phyloP scores from a whole-genome alignment of 306 rosid species.

The Dryas alaskensis region DNA sequence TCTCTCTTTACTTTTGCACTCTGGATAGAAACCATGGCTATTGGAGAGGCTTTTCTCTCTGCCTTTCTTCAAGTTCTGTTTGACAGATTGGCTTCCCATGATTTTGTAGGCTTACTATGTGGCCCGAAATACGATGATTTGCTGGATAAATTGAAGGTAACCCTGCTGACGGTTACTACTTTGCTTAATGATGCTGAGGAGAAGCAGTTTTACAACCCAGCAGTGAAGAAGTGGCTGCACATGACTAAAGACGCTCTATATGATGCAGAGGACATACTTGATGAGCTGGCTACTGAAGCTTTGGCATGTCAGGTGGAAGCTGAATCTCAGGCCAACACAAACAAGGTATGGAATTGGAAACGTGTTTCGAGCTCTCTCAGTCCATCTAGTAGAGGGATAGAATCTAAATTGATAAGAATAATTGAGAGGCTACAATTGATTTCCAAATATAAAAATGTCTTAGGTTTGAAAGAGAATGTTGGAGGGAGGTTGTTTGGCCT shows the following conservation, averaged over 20 bases:
- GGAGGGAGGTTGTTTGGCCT: slow-evolving; percentile 23
- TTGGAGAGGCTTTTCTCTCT: slow-evolving; percentile 37
- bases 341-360: slow-evolving; percentile 40
- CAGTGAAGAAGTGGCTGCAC: slow-evolving; percentile 36
- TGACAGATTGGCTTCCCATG: slow-evolving; percentile 37
- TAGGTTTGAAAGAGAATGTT: slow-evolving; percentile 38
- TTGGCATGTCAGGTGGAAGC: slow-evolving; percentile 20
- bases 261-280: slow-evolving; percentile 36
- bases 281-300: slow-evolving; percentile 30
- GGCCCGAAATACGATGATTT: slow-evolving; percentile 22
- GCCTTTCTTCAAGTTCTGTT: slow-evolving; percentile 37
- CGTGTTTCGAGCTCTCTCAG: slow-evolving; percentile 32
- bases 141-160: slow-evolving; percentile 30
- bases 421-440: slow-evolving; percentile 40
- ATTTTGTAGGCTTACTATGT: slow-evolving; percentile 18
- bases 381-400: slow-evolving; percentile 37
- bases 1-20: not conserved
- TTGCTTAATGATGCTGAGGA: slow-evolving; percentile 35
- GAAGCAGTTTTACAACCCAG: slow-evolving; percentile 30
- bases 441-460: slow-evolving; percentile 36
- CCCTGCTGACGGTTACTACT: slow-evolving; percentile 24
- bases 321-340: slow-evolving; percentile 14
- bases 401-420: slow-evolving; percentile 28
- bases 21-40: slow-evolving; percentile 20
- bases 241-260: slow-evolving; percentile 30